Conservation (phyloP, 1,284 basidiomycete genomes). For the Fomitopsis schrenkii region DNA sequence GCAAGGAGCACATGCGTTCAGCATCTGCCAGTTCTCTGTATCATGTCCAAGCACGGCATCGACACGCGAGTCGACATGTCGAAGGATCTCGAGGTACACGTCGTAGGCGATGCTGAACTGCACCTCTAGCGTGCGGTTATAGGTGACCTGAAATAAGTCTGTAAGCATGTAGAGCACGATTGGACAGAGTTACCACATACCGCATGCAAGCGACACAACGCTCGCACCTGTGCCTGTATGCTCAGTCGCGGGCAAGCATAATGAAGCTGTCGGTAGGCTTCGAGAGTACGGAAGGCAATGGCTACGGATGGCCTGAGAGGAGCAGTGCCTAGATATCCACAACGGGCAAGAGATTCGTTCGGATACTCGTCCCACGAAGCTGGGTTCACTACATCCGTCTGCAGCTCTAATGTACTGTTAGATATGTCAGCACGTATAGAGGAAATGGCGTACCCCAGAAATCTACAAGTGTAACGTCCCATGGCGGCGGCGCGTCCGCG, state of each 20-base stretch:
- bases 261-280: slow-evolving; percentile 20
- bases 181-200: slow-evolving; percentile 4
- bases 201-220: slow-evolving; percentile 16
- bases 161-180: not conserved
- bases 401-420: no score
- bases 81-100: slow-evolving; percentile 24
- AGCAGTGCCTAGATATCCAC: slow-evolving; percentile 13
- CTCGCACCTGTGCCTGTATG: slow-evolving; percentile 14
- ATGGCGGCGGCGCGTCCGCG: no score
- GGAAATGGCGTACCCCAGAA: not conserved
- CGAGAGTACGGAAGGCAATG: slow-evolving; percentile 13
- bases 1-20: slow-evolving; percentile 26
- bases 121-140: not conserved
- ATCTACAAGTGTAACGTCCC: not conserved
- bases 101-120: slow-evolving; percentile 26
- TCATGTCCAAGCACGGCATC: slow-evolving; percentile 15
- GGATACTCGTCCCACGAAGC: not conserved
- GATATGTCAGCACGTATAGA: no score
- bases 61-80: slow-evolving; percentile 15
- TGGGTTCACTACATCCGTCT: no score
- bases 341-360: slow-evolving; percentile 5
- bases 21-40: slow-evolving; percentile 19
- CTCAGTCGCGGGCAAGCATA: slow-evolving; percentile 20
- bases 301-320: slow-evolving; percentile 15
- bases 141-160: slow-evolving; percentile 2